Conservation (phyloP, 2,329 filamentous ascomycete species). For the Acephala macrosclerotiorum region DNA sequence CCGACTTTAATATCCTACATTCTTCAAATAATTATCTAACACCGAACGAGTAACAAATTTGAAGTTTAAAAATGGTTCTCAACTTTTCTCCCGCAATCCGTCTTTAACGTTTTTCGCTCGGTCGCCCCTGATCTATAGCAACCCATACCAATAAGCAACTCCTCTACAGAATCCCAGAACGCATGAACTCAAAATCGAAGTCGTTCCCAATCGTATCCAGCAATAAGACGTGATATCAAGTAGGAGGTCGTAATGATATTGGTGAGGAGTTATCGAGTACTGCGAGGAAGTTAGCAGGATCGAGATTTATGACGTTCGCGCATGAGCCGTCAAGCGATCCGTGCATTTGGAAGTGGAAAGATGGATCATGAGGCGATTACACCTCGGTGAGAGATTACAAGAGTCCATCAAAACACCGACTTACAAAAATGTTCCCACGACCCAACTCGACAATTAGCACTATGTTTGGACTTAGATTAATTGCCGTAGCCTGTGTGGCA, state of each 20-base stretch:
- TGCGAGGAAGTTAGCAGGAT: neutral
- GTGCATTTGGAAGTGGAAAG: too few species aligned
- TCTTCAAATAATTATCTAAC: too few species aligned
- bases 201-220: neutral
- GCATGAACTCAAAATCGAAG: neutral
- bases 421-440: constrained; percentile 20
- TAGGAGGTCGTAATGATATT: neutral
- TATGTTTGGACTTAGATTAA: constrained; percentile 16
- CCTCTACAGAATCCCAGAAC: neutral
- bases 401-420: neutral
- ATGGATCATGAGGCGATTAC: too few species aligned
- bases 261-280: neutral
- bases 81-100: neutral
- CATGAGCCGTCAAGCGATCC: neutral
- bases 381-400: too few species aligned
- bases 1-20: too few species aligned
- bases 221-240: neutral
- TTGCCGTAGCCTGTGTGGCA: constrained; percentile 19
- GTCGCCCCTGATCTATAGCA: neutral
- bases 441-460: constrained; percentile 3
- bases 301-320: neutral
- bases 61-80: neutral
- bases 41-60: too few species aligned
- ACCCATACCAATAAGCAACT: neutral
- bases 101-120: neutral